Evolutionary conservation across 495 filamentous ascomycete genomes (phyloP), one percentile per base, ranked within the genome.

Genomic region (Neurospora pannonica): DNA sequence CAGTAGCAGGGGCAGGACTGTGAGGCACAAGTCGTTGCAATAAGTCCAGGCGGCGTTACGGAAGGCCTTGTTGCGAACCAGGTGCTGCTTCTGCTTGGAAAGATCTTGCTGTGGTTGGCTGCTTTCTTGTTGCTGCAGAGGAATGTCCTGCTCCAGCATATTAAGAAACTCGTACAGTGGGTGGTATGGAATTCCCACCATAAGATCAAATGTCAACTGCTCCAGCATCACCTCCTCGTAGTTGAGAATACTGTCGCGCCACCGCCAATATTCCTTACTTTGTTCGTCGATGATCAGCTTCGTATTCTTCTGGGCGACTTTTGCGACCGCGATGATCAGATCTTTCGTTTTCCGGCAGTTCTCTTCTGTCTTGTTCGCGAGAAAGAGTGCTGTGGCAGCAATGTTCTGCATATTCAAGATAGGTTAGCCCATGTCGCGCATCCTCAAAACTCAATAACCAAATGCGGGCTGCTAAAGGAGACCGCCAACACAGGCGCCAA

Each of bases 281-380:
- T 98, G 94, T 81, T 97, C 96, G 78, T 98, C 95, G 34, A 99
- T 92, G 13, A 92, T 82, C 71, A 97, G 87, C 77, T 93, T 91
- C 9, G 92, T 85, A 77, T 98, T 92, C 83, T 99, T 98, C 80
- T 97, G 95, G 38, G 95, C 97, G 17, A 97, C 95, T 74, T 94
- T 93, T 70, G 94, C 94, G 78, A 95, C 97, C 0, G 95, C 93
- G 31, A 97, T 89, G 73, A 99, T 93, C 39, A 99, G 85, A 75
- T 98, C 94, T 77, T 92, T 94, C 77, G 97, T 97, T 77, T 96
- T 97, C 37, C 95, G 92, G 78, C 93, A 93, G 79, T 95, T 95
- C 80, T 99, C 96, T 76, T 98, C 96, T 7, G 97, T 95, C 82
- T 99, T 99, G 77, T 94, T 97, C 10, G 96, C 95, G 9, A 99